Conservation (phyloP, 495 filamentous ascomycete genomes). For the Aspergillus kassunensis region DNA sequence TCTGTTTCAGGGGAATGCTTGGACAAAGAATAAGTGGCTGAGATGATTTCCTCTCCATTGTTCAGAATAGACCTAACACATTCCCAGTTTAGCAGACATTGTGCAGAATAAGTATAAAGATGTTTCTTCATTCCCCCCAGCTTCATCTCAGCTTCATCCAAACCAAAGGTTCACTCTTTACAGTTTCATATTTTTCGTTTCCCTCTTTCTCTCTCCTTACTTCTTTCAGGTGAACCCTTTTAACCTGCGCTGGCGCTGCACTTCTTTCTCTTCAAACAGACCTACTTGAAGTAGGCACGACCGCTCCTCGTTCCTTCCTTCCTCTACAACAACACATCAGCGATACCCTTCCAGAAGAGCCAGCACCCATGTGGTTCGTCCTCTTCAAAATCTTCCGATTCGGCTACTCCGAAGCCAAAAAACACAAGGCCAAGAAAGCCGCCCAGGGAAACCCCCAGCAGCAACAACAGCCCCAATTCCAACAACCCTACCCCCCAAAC, state of each 20-base stretch:
- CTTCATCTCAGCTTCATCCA: background rate
- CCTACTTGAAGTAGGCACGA: constrained; percentile 4
- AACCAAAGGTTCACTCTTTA: constrained; percentile 9
- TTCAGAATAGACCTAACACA: background rate
- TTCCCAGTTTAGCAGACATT: too few species aligned
- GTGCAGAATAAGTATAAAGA: too few species aligned
- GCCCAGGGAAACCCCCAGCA: constrained; percentile 13
- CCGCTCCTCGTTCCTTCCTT: background rate
- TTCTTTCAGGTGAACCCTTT: background rate
- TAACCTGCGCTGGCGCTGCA: constrained; percentile 10
- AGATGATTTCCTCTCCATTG: background rate
- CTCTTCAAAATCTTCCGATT: constrained; percentile 28
- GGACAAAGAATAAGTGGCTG: constrained; percentile 6
- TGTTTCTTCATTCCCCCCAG: too few species aligned
- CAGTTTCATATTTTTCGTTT: constrained; percentile 11
- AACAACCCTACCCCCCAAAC: constrained; percentile 15
- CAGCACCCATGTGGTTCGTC: constrained; percentile 28
- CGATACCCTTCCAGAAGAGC: constrained; percentile 3
- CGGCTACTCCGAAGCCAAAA: constrained; percentile 30
- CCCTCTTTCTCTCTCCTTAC: constrained; percentile 5
- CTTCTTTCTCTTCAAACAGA: background rate
- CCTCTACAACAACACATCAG: constrained; percentile 15
- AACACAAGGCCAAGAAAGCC: constrained; percentile 27
- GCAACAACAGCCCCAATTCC: constrained; percentile 14
- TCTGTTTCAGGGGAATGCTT: constrained; percentile 7